Conservation (phyloP, 768 basidiomycete species). For the Calvatia gigantea region DNA sequence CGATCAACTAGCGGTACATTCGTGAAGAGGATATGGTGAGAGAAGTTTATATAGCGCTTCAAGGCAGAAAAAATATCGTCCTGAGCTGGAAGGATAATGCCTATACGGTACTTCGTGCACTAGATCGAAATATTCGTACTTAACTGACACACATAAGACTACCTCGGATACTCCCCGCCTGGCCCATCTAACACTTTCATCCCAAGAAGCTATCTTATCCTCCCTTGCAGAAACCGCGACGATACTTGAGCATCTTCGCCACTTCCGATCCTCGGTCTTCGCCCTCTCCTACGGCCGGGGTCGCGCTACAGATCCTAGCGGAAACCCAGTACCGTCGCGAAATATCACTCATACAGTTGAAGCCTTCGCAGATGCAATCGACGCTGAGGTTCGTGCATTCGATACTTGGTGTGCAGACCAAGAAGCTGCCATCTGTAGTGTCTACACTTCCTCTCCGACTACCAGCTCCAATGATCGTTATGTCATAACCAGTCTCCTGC, state of each 20-base stretch:
- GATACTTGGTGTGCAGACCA: conserved; percentile 66
- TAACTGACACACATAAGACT: conserved; percentile 29
- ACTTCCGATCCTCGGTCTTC: conserved; percentile 54
- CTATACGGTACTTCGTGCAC: conserved; percentile 26
- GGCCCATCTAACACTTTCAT: conserved; percentile 60
- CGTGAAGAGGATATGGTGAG: conserved; percentile 74
- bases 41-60: conserved; percentile 71
- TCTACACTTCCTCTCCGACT: not conserved
- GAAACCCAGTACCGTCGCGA: conserved; percentile 11
- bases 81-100: conserved; percentile 34
- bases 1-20: conserved; percentile 53
- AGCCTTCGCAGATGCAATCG: conserved; percentile 77
- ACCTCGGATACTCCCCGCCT: conserved; percentile 54
- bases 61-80: conserved; percentile 66
- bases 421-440: conserved; percentile 67
- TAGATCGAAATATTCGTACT: not conserved
- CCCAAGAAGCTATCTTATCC: conserved; percentile 62
- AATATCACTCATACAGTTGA: conserved; percentile 61
- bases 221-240: conserved; percentile 60
- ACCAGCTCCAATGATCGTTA: not conserved
- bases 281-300: conserved; percentile 21
- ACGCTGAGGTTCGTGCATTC: conserved; percentile 52
- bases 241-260: conserved; percentile 57
- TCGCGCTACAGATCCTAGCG: conserved; percentile 14
- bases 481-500: conserved; percentile 62